Conservation (phyloP, 2,329 filamentous ascomycete genomes). For the Phoma sp. region DNA sequence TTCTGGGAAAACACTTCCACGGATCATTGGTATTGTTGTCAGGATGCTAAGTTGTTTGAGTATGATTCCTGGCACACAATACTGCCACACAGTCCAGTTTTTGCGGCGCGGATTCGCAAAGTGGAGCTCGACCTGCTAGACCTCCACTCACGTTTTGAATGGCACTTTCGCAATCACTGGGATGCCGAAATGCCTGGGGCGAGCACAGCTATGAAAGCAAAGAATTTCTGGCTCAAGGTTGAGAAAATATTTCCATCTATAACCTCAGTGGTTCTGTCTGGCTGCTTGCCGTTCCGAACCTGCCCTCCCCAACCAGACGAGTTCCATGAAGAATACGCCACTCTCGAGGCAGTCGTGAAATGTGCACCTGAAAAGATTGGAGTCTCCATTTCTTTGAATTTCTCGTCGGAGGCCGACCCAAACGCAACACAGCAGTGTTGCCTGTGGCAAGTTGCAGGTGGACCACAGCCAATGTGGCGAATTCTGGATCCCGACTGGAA, state of each 20-base stretch:
- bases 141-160: neutral
- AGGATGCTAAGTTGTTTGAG: neutral
- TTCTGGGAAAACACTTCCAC: slow-evolving; percentile 4
- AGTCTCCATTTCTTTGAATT: neutral
- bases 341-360: neutral
- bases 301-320: neutral
- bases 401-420: neutral
- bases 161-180: too few species aligned
- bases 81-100: neutral
- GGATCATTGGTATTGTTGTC: slow-evolving; percentile 4
- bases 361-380: neutral
- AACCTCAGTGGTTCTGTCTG: neutral
- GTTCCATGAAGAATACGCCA: neutral
- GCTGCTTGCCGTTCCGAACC: neutral
- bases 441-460: neutral
- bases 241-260: neutral
- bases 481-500: slow-evolving; percentile 5
- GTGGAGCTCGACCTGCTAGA: neutral
- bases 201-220: neutral
- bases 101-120: neutral
- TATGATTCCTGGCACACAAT: neutral
- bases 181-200: neutral
- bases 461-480: neutral
- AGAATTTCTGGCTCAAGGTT: neutral
- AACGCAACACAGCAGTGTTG: neutral